phyloP scores from a whole-genome alignment of 805 yeast species.

The Kazachstania viticola region DNA sequence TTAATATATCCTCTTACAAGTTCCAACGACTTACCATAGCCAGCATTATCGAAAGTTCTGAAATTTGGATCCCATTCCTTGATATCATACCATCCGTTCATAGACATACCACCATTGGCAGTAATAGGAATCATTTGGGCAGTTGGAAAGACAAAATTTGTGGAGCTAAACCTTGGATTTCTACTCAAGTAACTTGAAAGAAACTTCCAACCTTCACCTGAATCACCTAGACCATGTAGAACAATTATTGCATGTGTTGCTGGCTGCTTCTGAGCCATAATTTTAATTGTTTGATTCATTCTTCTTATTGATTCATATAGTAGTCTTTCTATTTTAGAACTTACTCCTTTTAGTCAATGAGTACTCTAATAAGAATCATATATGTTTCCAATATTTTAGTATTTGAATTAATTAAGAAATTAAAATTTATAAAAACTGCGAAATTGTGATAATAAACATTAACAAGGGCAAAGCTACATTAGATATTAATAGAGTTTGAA shows the following conservation, averaged over 20 bases:
- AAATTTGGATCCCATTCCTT: constrained; percentile 37
- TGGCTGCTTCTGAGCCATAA: constrained; percentile 23
- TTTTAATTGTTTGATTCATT: constrained; percentile 20
- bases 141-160: constrained; percentile 77
- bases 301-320: too few species aligned
- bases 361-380: too few species aligned
- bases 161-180: constrained; percentile 36
- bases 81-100: constrained; percentile 88
- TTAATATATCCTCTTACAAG: constrained; percentile 34
- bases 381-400: too few species aligned
- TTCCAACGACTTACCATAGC: constrained; percentile 36
- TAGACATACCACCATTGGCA: constrained; percentile 48
- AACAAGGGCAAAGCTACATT: too few species aligned
- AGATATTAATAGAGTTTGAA: too few species aligned
- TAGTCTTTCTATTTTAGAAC: too few species aligned
- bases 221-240: constrained; percentile 86
- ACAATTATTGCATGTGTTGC: constrained; percentile 61
- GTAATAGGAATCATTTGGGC: constrained; percentile 71
- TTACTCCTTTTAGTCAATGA: too few species aligned
- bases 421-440: too few species aligned
- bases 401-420: too few species aligned
- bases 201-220: constrained; percentile 84
- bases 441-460: too few species aligned
- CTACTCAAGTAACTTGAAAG: constrained; percentile 51
- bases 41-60: constrained; percentile 37